Base-by-base conservation (phyloP, 2,329 filamentous ascomycete species). In the Penicillium sp. region DNA sequence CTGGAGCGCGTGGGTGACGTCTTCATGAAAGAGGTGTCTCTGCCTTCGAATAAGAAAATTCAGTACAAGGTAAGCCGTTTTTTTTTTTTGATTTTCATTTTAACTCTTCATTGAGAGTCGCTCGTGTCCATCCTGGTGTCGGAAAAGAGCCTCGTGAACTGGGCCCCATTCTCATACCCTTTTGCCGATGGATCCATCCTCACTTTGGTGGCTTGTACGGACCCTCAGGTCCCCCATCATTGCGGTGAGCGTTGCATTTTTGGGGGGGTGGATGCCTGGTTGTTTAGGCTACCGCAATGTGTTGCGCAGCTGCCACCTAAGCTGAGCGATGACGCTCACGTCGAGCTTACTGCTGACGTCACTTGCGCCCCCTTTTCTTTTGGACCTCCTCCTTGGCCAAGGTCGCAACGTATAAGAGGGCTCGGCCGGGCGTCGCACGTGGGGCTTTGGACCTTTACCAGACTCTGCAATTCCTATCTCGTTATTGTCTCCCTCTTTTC, bases 31-130 rank as follows among this genome's bases (percentile, higher is more conserved):
- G 81, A 82, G 32, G 89, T 98, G 51, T 75, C 81, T 45, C 77
- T 97, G 32, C 76, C 85, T 43, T 73, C 76, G 12, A 73, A 76
- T 42, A 75, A 84, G 55, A 95, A 93, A 74, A 85, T 95, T 59
- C 84, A 85, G 66, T 98, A 96, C 83, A 98, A 98, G 88, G 91
- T 95, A 76, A 56, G 79, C 63, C 48, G 53, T 48, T 50, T 35
- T 52, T 51, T 47, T 42, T 51, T 48, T 41, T 50, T 46, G 12
- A n/a, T 43, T 47, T 43, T 25, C 47, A 34, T 49, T 41, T n/a
- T 26, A 12, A 18, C 37, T 18, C 37, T 39, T 18, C 18, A 18
- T 2, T 18, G 18, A 18, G 18, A 18, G 18, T 18, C 18, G 18
- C 18, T 18, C 18, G 18, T 18, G 18, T 18, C 18, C 18, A 18